These are phyloP conservation scores for Asterochloris erici DNA, from an alignment of 139 green algal genomes.

Conservation along the genomic window DNA sequence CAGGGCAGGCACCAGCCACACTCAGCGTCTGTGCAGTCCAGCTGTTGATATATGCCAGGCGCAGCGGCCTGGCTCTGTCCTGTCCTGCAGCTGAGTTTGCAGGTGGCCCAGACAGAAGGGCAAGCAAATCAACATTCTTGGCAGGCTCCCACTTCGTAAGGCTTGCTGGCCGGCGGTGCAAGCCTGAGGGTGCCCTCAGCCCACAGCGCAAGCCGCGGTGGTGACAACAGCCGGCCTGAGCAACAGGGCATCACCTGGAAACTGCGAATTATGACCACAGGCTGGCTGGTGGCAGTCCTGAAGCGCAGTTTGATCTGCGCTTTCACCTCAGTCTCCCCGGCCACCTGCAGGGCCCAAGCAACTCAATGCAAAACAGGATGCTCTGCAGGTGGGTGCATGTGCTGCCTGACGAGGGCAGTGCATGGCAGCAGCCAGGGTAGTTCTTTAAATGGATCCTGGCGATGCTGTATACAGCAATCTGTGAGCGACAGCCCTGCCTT, in stretches of 20 bases:
- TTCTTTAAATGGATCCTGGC: no score
- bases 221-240: background rate
- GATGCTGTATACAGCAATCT: background rate
- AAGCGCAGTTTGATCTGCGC: constrained; percentile 96
- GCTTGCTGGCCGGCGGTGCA: background rate
- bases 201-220: background rate
- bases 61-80: constrained; percentile 28
- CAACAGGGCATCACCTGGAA: constrained; percentile 68
- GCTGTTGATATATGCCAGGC: background rate
- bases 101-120: background rate
- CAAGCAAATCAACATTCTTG: no score
- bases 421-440: no score
- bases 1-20: background rate
- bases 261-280: constrained; percentile 77
- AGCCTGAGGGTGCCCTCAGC: background rate
- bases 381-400: background rate
- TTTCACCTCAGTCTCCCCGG: constrained; percentile 91
- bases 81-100: constrained; percentile 10
- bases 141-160: no score
- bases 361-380: background rate
- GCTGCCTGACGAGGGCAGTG: background rate
- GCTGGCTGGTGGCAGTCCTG: constrained; percentile 46
- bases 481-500: constrained; percentile 46
- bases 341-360: constrained; percentile 46
- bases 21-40: background rate